Evolutionary conservation across 2,329 filamentous ascomycete species (phyloP), one percentile per base, ranked within the genome.

Genomic region (Endoconidiophora polonica): DNA sequence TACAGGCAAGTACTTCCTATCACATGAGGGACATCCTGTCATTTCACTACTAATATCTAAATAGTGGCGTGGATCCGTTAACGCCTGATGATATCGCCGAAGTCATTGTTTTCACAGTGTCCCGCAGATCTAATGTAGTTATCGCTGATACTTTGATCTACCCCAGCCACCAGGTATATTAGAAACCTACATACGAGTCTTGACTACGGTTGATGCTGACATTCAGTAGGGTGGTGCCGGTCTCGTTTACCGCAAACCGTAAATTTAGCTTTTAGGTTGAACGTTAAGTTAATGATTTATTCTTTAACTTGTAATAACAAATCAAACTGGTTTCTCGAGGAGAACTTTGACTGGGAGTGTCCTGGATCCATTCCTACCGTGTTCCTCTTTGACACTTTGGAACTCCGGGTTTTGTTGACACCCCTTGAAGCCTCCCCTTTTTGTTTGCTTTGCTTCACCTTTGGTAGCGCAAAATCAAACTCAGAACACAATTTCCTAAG

Each of bases 11-110:
- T 33, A 33, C 29, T 68, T 24, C 37, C n/a, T n/a, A 16, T 20
- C 3, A 18, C n/a, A 20, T 5, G 16, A 7, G 4, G 41, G 43
- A 48, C 6, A 20, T 12, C 2, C 26, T 5, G 37, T 20, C 3
- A 42, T 6, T 26, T 38, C 3, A 39, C 16, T 38, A 45, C 48
- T 44, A 33, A 48, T 16, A 4, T 18, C 38, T 23, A 23, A 55
- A 54, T 55, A 83, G 80, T 52, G 82, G 81, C 47, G 81, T 76
- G 57, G 83, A 93, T 57, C 87, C 88, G 39, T 70, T 95, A 57
- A 94, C 86, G 0, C 83, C 84, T 0, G 85, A 91, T 46, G 88
- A 95, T 60, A 87, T 95, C 60, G 88, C 88, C 10, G 88, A 95
- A 67, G 73, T 93, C 26, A 72, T 94, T 33, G 87, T 95, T 5